Conservation (phyloP, 441 rosid species). For the Adansonia grandidieri region DNA sequence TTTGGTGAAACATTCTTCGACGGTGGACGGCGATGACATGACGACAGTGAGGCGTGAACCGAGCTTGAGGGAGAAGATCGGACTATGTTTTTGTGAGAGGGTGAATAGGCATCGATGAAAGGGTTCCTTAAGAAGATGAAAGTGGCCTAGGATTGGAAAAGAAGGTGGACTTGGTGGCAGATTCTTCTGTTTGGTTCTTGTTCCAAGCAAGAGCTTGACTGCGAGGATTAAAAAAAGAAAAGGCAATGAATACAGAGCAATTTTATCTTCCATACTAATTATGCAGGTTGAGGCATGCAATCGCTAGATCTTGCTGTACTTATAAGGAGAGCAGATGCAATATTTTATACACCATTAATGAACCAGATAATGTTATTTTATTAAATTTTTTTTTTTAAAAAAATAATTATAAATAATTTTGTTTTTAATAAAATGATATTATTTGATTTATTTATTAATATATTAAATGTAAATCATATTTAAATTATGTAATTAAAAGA, state of each 20-base stretch:
- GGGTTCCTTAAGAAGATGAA: no score
- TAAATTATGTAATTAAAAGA: no score
- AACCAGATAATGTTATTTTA: no score
- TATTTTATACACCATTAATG: no score
- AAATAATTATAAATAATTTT: no score
- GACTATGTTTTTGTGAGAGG: background rate
- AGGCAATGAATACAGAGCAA: background rate
- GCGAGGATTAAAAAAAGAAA: background rate
- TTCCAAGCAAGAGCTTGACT: background rate
- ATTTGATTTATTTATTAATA: no score
- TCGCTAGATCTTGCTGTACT: no score
- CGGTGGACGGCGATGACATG: background rate
- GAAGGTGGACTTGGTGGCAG: background rate
- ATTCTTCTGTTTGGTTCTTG: background rate
- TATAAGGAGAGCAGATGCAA: constrained; percentile 30
- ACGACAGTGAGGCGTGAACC: background rate
- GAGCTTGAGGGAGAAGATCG: background rate
- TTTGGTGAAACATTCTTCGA: background rate
- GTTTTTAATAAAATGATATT: no score
- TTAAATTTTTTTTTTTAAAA: no score
- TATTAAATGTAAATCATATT: no score
- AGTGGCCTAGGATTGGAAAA: background rate
- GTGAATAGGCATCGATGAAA: background rate
- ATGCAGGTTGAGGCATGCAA: no score
- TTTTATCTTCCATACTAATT: background rate